Base-by-base conservation (phyloP, 2,329 filamentous ascomycete species). In the Pseudogymnoascus verrucosus region DNA sequence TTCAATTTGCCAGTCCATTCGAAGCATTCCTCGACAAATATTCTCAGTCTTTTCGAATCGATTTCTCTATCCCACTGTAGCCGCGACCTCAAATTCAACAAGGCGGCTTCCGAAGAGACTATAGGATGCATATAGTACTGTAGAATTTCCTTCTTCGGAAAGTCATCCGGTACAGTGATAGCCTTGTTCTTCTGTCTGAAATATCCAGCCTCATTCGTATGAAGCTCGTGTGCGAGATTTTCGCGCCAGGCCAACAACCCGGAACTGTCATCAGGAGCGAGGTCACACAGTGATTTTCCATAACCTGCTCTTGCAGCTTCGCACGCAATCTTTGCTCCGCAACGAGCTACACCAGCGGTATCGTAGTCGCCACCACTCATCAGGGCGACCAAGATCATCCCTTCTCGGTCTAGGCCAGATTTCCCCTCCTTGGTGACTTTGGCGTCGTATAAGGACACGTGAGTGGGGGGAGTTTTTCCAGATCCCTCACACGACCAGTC, bases 301-400 rank as follows among this genome's bases (percentile, higher is more conserved):
- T 93, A 98, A 0, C 93, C 92, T 62, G 91, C 95, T 70, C 85
- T 85, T 36, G 93, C 93, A 62, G 95, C 96, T 73, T 97, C 91
- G 68, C 90, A 95, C 0, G 95, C 93, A 10, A 93, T 80, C 72
- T 93, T 96, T 60, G 91, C 85, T 1, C 95, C 95, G 69, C 93
- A 96, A 3, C 90, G 89, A 0, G 90, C 87, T 14, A 99, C 88
- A 0, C 95, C 95, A 63, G 91, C 90, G 0, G 93, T 90, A 0
- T 93, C 80, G 70, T 99, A 99, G 75, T 99, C 95, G 5, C 95
- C 95, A 5, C 95, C 95, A 69, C 93, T 97, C 84, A 99, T 92
- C 66, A 99, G 78, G 0, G 95, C 95, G 19, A 98, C 89, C 11
- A 99, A 78, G 21, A 98, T 89, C 93, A 99, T 96, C 0, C 92